phyloP scores from a whole-genome alignment of 2,329 filamentous ascomycete genomes.

The Monosporascus sp. region DNA sequence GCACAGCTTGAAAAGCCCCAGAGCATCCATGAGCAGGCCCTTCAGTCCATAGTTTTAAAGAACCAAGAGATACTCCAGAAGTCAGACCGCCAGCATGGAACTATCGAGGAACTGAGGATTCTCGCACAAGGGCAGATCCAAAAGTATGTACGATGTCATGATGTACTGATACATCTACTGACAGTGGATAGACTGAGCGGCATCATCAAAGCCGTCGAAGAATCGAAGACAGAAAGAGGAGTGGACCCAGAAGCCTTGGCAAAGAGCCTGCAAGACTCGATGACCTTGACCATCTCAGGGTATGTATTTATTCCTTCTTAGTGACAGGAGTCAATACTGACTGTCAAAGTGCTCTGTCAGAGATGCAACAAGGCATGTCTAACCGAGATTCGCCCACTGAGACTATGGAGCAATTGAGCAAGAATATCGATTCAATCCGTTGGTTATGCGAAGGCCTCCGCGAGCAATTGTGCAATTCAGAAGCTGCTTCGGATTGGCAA shows the following conservation, averaged over 20 bases:
- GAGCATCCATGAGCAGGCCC: slow-evolving; percentile 10
- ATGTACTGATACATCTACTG: slow-evolving; percentile 1
- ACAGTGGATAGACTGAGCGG: slow-evolving; percentile 15
- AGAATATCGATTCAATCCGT: slow-evolving; percentile 6
- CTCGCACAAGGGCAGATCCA: slow-evolving; percentile 13
- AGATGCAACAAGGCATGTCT: slow-evolving; percentile 8
- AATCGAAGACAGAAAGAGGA: slow-evolving; percentile 2
- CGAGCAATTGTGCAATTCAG: neutral
- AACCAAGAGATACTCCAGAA: slow-evolving; percentile 15
- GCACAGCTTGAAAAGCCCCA: slow-evolving; percentile 15
- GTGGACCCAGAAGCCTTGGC: slow-evolving; percentile 6
- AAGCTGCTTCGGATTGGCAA: slow-evolving; percentile 15
- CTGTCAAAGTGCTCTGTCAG: slow-evolving; percentile 3
- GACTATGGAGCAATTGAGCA: slow-evolving; percentile 1
- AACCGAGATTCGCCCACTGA: slow-evolving; percentile 1
- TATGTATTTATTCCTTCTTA: slow-evolving; percentile 7
- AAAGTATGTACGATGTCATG: slow-evolving; percentile 7
- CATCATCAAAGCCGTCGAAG: slow-evolving; percentile 12
- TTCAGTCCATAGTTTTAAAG: slow-evolving; percentile 13
- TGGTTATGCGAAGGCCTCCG: slow-evolving; percentile 5
- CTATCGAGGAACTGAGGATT: slow-evolving; percentile 6
- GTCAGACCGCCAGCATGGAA: slow-evolving; percentile 4
- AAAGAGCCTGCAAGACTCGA: slow-evolving; percentile 11
- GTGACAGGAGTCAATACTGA: neutral
- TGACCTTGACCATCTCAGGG: slow-evolving; percentile 10